Percentiles rank a stretch among this genome's conserved stretches.
phyloP scores from a whole-genome alignment of 1,139 yeast species.

The Saccharomyces hybrid region DNA sequence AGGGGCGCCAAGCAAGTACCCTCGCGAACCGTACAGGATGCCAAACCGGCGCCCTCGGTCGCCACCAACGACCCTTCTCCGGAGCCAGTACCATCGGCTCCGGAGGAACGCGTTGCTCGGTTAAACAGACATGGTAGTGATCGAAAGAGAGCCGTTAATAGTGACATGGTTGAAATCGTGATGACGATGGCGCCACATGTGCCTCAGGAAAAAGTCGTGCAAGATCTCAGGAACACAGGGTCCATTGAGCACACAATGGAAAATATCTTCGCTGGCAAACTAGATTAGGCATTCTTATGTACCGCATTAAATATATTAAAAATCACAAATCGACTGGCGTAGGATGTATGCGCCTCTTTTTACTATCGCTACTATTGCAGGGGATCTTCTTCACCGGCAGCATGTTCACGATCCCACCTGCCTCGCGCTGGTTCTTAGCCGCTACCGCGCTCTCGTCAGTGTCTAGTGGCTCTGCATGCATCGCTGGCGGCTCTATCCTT shows the following conservation, averaged over 20 bases:
- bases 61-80: background rate
- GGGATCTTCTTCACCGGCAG: conserved; percentile 18
- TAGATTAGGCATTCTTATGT: background rate
- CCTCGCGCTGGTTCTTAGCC: background rate
- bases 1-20: conserved; percentile 1
- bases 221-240: conserved; percentile 60
- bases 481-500: background rate
- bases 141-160: conserved; percentile 53
- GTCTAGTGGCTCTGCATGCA: background rate
- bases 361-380: conserved; percentile 1
- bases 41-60: background rate
- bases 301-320: background rate
- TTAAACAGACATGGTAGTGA: conserved; percentile 15
- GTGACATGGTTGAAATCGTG: conserved; percentile 79
- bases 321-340: background rate
- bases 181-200: conserved; percentile 74
- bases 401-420: conserved; percentile 15
- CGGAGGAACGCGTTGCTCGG: background rate
- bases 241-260: conserved; percentile 77
- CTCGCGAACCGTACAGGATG: conserved; percentile 1
- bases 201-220: conserved; percentile 60
- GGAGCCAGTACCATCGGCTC: background rate
- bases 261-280: conserved; percentile 38
- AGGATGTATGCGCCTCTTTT: background rate
- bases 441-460: background rate